Conservation (phyloP, 441 rosid species). For the Breynia disticha region DNA sequence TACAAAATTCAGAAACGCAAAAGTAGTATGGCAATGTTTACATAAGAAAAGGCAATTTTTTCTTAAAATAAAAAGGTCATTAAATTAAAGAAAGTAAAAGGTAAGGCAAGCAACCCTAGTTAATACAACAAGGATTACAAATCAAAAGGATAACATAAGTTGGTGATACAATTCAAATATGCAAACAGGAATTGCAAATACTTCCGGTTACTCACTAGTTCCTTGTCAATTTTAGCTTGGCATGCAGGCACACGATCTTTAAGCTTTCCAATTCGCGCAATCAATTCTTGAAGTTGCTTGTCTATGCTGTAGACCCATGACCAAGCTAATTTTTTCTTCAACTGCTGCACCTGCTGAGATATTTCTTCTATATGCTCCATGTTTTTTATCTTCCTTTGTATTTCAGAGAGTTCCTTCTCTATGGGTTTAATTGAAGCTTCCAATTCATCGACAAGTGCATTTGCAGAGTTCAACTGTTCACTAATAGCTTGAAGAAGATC, state of each 20-base stretch:
- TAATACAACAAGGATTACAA: neutral
- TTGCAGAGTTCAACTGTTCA: slow-evolving; percentile 45
- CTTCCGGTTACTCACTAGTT: slow-evolving; percentile 40
- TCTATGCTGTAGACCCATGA: slow-evolving; percentile 83
- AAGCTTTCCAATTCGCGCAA: slow-evolving; percentile 42
- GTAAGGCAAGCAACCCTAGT: neutral
- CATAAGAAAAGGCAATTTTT: no score
- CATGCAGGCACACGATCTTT: slow-evolving; percentile 73
- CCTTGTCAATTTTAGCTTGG: slow-evolving; percentile 69
- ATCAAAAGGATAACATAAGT: neutral
- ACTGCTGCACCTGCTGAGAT: slow-evolving; percentile 47
- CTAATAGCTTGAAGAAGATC: slow-evolving; percentile 58
- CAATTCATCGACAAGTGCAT: slow-evolving; percentile 51
- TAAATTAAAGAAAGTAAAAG: neutral
- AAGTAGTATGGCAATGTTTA: no score
- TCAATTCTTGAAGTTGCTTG: slow-evolving; percentile 49
- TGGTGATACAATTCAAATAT: neutral
- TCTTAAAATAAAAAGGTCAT: no score
- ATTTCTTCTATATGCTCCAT: slow-evolving; percentile 81
- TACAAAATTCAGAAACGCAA: no score
- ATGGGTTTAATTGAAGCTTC: slow-evolving; percentile 64
- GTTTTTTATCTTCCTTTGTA: slow-evolving; percentile 63
- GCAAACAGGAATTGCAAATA: slow-evolving; percentile 1
- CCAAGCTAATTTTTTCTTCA: slow-evolving; percentile 93
- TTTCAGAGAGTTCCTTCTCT: slow-evolving; percentile 57